Conservation (phyloP, 2,329 filamentous ascomycete genomes). For the Dactylellina drechsleri region DNA sequence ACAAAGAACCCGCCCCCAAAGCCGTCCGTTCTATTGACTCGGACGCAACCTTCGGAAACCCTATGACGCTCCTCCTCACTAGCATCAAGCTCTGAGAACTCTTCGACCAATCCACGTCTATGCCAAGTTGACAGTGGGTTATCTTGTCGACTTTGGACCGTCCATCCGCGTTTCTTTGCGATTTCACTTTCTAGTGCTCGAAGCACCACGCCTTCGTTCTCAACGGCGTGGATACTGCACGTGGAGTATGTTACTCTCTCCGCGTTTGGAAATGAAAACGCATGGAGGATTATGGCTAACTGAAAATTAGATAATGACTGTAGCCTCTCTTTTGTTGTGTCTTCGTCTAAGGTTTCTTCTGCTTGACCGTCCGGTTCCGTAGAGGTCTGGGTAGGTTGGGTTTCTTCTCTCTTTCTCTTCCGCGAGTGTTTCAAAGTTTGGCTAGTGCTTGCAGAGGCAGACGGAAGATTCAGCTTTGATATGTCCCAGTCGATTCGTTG, state of each 20-base stretch:
- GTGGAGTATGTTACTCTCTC: constrained; percentile 88
- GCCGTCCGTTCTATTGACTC: constrained; percentile 44
- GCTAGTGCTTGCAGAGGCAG: constrained; percentile 28
- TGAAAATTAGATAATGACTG: constrained; percentile 82
- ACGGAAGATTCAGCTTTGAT: constrained; percentile 24
- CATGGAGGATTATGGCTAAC: constrained; percentile 81
- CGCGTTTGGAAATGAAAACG: constrained; percentile 81
- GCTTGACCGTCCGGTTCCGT: constrained; percentile 25
- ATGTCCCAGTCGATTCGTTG: constrained; percentile 67
- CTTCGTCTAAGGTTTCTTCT: constrained; percentile 64
- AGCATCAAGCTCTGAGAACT: constrained; percentile 27
- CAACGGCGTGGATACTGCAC: constrained; percentile 84
- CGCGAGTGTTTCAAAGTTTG: background rate
- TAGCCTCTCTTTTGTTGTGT: constrained; percentile 71
- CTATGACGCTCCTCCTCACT: constrained; percentile 19
- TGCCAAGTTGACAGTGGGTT: constrained; percentile 83
- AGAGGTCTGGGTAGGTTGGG: constrained; percentile 61
- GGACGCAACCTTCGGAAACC: constrained; percentile 37
- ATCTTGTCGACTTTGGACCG: constrained; percentile 74
- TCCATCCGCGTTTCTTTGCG: constrained; percentile 77
- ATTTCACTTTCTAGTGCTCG: constrained; percentile 74
- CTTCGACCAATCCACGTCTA: constrained; percentile 66
- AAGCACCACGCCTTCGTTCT: constrained; percentile 88
- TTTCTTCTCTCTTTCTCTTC: constrained; percentile 55
- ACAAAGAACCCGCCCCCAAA: constrained; percentile 50